A percentile compares a stretch with the other conserved stretches of the same genome.
These are phyloP conservation scores for Leavenworthia alabamica DNA, from an alignment of 345 rosid species.

Conservation along the genomic window DNA sequence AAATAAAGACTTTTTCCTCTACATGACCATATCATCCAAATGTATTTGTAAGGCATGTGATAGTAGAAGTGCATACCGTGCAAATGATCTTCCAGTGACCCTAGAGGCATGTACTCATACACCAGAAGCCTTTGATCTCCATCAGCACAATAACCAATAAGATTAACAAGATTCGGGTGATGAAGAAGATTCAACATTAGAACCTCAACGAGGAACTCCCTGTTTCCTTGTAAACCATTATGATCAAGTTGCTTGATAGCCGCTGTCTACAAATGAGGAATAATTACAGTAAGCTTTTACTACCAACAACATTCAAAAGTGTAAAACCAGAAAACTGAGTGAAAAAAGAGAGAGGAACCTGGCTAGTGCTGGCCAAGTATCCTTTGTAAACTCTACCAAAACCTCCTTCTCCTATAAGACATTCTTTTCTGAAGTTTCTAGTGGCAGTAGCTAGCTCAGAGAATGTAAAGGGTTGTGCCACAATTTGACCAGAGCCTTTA, in stretches of 20 bases:
- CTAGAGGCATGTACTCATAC: slow-evolving; percentile 82
- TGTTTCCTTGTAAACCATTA: slow-evolving; percentile 81
- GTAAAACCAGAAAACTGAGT: not conserved
- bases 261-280: slow-evolving; percentile 45
- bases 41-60: not conserved
- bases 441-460: slow-evolving; percentile 73
- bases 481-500: slow-evolving; percentile 48
- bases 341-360: slow-evolving; percentile 39
- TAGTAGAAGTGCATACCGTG: slow-evolving; percentile 41
- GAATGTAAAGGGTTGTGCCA: slow-evolving; percentile 69
- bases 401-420: slow-evolving; percentile 86
- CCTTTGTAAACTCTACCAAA: slow-evolving; percentile 87
- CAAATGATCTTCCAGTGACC: slow-evolving; percentile 78
- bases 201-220: slow-evolving; percentile 89
- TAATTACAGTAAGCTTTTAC: not conserved
- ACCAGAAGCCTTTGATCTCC: slow-evolving; percentile 94
- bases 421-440: slow-evolving; percentile 68
- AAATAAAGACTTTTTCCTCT: not conserved
- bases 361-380: slow-evolving; percentile 45
- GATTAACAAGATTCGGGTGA: slow-evolving; percentile 80
- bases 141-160: slow-evolving; percentile 84
- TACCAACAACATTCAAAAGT: not conserved
- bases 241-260: slow-evolving; percentile 93
- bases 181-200: slow-evolving; percentile 81
- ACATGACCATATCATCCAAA: not conserved